Evolutionary conservation across 495 filamentous ascomycete species (phyloP).

Genomic region (Durotheca rogersii): DNA sequence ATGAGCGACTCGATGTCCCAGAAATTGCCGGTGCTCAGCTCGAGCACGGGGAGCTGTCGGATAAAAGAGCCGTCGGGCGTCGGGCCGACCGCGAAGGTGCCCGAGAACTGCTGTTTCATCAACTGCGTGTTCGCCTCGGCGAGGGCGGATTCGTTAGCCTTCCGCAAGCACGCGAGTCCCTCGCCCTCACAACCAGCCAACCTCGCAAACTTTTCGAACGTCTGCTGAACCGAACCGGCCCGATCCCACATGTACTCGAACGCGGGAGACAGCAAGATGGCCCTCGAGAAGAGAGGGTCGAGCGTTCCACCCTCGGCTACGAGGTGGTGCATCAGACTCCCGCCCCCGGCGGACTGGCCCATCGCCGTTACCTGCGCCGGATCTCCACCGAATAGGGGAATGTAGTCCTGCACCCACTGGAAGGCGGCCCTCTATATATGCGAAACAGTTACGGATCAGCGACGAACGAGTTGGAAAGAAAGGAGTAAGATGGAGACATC

Average conservation of each 20-base stretch:
- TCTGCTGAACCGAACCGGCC: conserved; percentile 38
- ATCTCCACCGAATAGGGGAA: conserved; percentile 67
- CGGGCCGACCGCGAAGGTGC: conserved; percentile 48
- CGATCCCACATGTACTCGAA: conserved; percentile 48
- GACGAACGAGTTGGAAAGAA: not conserved
- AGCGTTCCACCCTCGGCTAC: conserved; percentile 56
- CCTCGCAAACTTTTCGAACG: conserved; percentile 46
- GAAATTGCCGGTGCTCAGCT: conserved; percentile 47
- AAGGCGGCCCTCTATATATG: conserved; percentile 43
- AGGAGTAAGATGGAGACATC: not conserved
- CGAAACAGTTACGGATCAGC: not conserved
- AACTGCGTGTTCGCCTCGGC: conserved; percentile 44
- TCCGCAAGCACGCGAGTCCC: conserved; percentile 46
- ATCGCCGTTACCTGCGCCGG: conserved; percentile 61
- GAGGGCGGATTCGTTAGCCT: conserved; percentile 37
- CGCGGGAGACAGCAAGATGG: conserved; percentile 51
- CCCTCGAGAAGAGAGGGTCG: conserved; percentile 49
- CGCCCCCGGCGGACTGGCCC: conserved; percentile 69
- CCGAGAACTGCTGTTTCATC: conserved; percentile 35
- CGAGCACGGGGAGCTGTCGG: conserved; percentile 45
- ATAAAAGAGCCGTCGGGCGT: conserved; percentile 49
- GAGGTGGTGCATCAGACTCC: conserved; percentile 65
- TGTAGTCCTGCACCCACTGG: conserved; percentile 68
- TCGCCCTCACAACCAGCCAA: conserved; percentile 49
- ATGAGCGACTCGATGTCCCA: conserved; percentile 45